Evolutionary conservation across 306 rosid species (phyloP).

Genomic region (Quercus cerris): DNA sequence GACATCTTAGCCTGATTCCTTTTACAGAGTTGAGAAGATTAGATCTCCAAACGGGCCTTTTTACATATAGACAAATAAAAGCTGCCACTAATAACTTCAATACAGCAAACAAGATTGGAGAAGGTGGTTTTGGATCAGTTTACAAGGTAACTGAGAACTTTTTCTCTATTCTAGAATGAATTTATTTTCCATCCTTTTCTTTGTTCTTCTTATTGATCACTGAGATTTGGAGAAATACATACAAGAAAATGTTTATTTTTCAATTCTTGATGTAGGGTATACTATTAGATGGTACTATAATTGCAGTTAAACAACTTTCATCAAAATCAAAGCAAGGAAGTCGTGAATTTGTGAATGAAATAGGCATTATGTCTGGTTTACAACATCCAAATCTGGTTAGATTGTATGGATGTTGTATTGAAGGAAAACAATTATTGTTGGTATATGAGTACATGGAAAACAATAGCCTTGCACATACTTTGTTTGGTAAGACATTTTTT

Average conservation of each 20-base stretch:
- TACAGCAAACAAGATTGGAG: constrained; percentile 53
- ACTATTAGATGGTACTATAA: constrained; percentile 12
- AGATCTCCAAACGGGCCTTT: constrained; percentile 19
- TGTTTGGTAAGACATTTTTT: constrained; percentile 17
- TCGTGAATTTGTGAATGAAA: constrained; percentile 21
- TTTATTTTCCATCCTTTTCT: background rate
- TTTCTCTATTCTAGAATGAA: background rate
- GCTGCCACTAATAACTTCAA: constrained; percentile 57
- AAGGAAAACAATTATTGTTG: constrained; percentile 11
- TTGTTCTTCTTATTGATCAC: background rate
- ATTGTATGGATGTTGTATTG: constrained; percentile 22
- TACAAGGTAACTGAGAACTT: constrained; percentile 48
- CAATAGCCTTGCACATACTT: constrained; percentile 23
- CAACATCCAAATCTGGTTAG: constrained; percentile 23
- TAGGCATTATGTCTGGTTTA: constrained; percentile 25
- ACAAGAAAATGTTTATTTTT: background rate
- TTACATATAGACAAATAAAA: constrained; percentile 14
- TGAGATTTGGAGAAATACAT: background rate
- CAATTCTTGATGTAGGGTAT: constrained; percentile 25
- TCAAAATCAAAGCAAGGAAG: constrained; percentile 24
- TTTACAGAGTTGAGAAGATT: constrained; percentile 11
- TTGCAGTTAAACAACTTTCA: constrained; percentile 27
- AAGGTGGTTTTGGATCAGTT: constrained; percentile 82
- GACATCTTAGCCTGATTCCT: background rate
- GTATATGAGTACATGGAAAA: constrained; percentile 4